A percentile compares a stretch with the other conserved stretches of the same genome.
Evolutionary conservation across 208 protist species (phyloP).

Genomic region (Wallacemonas collosoma): DNA sequence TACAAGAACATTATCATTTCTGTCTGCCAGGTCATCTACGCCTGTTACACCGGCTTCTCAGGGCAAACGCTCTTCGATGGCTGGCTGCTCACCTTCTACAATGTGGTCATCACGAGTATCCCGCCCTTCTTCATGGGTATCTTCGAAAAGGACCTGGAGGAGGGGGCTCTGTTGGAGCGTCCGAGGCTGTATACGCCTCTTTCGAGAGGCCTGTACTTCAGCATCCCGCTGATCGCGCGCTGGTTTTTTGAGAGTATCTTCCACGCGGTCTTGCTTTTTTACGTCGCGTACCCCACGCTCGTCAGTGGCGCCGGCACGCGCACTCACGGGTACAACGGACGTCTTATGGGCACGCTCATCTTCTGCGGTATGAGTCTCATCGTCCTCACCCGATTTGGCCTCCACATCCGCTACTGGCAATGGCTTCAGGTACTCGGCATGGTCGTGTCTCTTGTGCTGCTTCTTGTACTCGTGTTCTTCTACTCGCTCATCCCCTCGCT

Average conservation of each 20-base stretch:
- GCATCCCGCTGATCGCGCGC: conserved; percentile 33
- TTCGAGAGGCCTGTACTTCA: conserved; percentile 80
- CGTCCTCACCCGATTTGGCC: conserved; percentile 60
- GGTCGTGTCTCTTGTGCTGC: conserved; percentile 47
- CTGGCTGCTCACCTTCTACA: conserved; percentile 91
- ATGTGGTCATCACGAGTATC: conserved; percentile 86
- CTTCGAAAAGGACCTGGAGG: conserved; percentile 92
- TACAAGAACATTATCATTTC: conserved; percentile 97
- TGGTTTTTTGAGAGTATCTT: conserved; percentile 69
- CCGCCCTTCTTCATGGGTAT: conserved; percentile 91
- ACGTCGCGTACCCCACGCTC: conserved; percentile 53
- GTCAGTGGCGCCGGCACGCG: conserved; percentile 23
- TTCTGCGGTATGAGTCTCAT: conserved; percentile 75
- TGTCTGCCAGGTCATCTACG: conserved; percentile 91
- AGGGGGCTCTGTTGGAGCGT: conserved; percentile 57
- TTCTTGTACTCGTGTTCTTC: conserved; percentile 49
- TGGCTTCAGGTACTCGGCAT: conserved; percentile 67
- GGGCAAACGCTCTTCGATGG: conserved; percentile 89
- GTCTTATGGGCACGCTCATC: conserved; percentile 58
- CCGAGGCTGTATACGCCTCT: conserved; percentile 79
- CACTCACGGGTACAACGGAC: conserved; percentile 46
- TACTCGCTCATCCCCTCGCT: conserved; percentile 66
- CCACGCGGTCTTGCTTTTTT: conserved; percentile 74
- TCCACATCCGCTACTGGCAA: conserved; percentile 82
- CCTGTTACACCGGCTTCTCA: conserved; percentile 89